Conservation (phyloP, 306 rosid genomes). For the Lagenaria siceraria region DNA sequence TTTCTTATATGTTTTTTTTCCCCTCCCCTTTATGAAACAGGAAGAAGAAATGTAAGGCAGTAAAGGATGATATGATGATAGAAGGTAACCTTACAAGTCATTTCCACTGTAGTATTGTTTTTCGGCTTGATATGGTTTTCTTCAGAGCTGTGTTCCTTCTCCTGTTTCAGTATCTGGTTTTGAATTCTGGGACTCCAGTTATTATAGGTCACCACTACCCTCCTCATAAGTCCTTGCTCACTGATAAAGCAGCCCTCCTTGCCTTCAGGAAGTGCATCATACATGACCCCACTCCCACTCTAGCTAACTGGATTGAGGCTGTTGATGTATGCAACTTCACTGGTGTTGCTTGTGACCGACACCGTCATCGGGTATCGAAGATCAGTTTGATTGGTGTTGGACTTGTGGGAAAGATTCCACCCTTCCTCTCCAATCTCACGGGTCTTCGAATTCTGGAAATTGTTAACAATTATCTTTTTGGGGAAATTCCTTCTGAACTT, state of each 20-base stretch:
- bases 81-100: neutral
- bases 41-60: neutral
- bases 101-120: neutral
- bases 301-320: constrained; percentile 44
- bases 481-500: constrained; percentile 36
- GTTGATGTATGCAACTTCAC: constrained; percentile 44
- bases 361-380: constrained; percentile 27
- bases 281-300: constrained; percentile 32
- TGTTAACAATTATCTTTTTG: constrained; percentile 24
- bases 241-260: constrained; percentile 43
- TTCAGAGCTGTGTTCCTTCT: constrained; percentile 23
- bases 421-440: constrained; percentile 54
- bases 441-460: constrained; percentile 32
- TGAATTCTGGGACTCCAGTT: constrained; percentile 13
- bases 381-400: constrained; percentile 16
- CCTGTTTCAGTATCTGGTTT: constrained; percentile 25
- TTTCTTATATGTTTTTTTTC: neutral
- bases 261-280: constrained; percentile 30
- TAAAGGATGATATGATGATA: neutral
- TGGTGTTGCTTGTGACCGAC: constrained; percentile 28
- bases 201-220: constrained; percentile 15
- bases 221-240: constrained; percentile 24
- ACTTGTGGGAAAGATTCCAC: constrained; percentile 45
- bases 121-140: constrained; percentile 21
- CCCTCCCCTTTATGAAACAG: neutral